phyloP scores from a whole-genome alignment of 2,329 filamentous ascomycete species.

The Microdochium nivale region DNA sequence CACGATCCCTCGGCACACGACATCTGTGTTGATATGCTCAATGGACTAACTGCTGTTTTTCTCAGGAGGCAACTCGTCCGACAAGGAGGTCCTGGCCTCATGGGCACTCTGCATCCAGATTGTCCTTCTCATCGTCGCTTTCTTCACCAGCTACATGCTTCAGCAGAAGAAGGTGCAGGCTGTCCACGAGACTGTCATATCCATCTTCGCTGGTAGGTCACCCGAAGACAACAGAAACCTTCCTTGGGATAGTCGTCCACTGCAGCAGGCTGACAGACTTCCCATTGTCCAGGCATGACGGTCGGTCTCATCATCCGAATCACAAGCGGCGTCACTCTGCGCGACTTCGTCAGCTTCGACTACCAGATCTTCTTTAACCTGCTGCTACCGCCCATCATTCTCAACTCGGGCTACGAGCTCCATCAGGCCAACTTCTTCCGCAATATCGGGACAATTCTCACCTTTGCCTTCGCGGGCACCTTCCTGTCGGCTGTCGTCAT shows the following conservation, averaged over 20 bases:
- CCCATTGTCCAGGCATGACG: conserved; percentile 64
- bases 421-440: conserved; percentile 99
- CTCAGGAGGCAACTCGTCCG: conserved; percentile 49
- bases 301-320: conserved; percentile 84
- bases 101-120: conserved; percentile 98
- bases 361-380: conserved; percentile 99
- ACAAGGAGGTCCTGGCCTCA: conserved; percentile 92
- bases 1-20: background rate
- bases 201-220: conserved; percentile 78
- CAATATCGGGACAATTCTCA: conserved; percentile 94
- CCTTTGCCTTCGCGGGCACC: conserved; percentile 94
- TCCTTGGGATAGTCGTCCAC: too few species aligned
- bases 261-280: background rate
- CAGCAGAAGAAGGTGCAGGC: conserved; percentile 96
- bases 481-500: conserved; percentile 97
- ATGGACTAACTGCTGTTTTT: background rate
- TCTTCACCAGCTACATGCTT: conserved; percentile 94
- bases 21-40: background rate
- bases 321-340: conserved; percentile 72
- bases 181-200: conserved; percentile 95
- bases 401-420: conserved; percentile 92
- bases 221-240: conserved; percentile 1
- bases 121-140: conserved; percentile 82
- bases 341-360: conserved; percentile 89
- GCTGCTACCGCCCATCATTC: conserved; percentile 93